Evolutionary conservation across 2,329 filamentous ascomycete genomes (phyloP).

Genomic region (Dactylellina drechsleri): DNA sequence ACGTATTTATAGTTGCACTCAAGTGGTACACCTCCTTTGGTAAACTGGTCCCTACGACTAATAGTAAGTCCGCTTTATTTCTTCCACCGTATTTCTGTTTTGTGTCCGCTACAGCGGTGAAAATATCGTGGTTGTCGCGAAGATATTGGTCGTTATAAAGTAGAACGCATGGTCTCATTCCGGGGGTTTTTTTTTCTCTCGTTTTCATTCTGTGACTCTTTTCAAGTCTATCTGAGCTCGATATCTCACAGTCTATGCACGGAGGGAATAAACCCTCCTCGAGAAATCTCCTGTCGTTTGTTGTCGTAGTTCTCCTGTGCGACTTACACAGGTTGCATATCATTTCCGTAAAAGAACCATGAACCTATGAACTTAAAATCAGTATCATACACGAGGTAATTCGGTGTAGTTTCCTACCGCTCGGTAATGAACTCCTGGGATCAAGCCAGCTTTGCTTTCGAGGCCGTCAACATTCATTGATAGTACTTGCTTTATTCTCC

Average conservation of each 20-base stretch:
- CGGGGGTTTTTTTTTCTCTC: neutral
- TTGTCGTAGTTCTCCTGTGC: neutral
- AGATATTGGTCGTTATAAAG: constrained; percentile 13
- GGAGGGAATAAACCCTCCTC: neutral
- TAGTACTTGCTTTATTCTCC: too few species aligned
- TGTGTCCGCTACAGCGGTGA: neutral
- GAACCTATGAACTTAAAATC: neutral
- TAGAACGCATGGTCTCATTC: neutral
- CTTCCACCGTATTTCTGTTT: neutral
- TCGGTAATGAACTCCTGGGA: neutral
- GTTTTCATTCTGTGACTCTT: neutral
- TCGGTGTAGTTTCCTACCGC: too few species aligned
- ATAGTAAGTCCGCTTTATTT: constrained; percentile 5
- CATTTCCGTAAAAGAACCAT: constrained; percentile 7
- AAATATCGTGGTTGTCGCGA: neutral
- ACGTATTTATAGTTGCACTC: neutral
- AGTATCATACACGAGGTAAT: neutral
- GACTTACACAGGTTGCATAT: neutral
- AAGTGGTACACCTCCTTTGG: constrained; percentile 6
- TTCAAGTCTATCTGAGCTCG: neutral
- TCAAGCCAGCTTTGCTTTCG: neutral
- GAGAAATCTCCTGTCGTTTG: neutral
- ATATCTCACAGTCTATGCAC: neutral
- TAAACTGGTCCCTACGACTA: constrained; percentile 21
- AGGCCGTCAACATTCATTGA: constrained; percentile 8